A percentile compares a stretch with the other conserved stretches of the same genome.
Evolutionary conservation across 2,329 filamentous ascomycete genomes (phyloP).

Genomic region (Myrmaecium sp.): DNA sequence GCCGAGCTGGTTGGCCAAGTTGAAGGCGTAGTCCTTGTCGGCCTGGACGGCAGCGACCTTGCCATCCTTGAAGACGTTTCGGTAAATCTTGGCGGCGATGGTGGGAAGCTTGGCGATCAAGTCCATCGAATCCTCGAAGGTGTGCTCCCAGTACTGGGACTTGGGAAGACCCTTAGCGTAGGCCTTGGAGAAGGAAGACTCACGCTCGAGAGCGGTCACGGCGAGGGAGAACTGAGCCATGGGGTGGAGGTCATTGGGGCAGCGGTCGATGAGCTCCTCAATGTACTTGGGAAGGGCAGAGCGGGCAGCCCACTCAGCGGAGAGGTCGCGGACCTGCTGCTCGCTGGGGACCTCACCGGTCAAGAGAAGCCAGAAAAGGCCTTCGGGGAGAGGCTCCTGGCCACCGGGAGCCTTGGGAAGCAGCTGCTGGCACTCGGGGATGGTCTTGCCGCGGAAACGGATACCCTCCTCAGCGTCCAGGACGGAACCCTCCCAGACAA

Average conservation of each 20-base stretch:
- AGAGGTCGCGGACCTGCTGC: constrained; percentile 96
- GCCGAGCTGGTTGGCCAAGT: constrained; percentile 98
- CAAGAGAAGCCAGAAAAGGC: constrained; percentile 98
- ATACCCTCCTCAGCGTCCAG: constrained; percentile 98
- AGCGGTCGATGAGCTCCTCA: constrained; percentile 99
- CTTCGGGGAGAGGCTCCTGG: constrained; percentile 92
- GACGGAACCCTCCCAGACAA: constrained; percentile 98
- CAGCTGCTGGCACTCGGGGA: constrained; percentile 94
- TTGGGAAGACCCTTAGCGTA: constrained; percentile 99
- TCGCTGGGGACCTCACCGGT: constrained; percentile 95
- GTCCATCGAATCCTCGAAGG: constrained; percentile 99
- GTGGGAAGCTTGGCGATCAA: constrained; percentile 98
- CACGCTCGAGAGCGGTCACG: constrained; percentile 95
- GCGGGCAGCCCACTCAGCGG: constrained; percentile 95
- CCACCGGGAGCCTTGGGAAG: constrained; percentile 95
- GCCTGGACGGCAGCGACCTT: constrained; percentile 93
- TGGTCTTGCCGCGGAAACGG: constrained; percentile 97
- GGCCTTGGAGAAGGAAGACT: constrained; percentile 93
- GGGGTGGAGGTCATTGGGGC: constrained; percentile 95
- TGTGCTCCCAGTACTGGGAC: constrained; percentile 99
- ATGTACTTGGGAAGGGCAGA: constrained; percentile 95
- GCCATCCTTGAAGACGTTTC: constrained; percentile 99
- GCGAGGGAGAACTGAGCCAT: constrained; percentile 99
- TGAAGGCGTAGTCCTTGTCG: constrained; percentile 99
- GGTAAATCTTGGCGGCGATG: constrained; percentile 97